Evolutionary conservation across 2,329 filamentous ascomycete genomes (phyloP), one percentile per base, ranked within the genome.

Genomic region (Lachnellula cervina): DNA sequence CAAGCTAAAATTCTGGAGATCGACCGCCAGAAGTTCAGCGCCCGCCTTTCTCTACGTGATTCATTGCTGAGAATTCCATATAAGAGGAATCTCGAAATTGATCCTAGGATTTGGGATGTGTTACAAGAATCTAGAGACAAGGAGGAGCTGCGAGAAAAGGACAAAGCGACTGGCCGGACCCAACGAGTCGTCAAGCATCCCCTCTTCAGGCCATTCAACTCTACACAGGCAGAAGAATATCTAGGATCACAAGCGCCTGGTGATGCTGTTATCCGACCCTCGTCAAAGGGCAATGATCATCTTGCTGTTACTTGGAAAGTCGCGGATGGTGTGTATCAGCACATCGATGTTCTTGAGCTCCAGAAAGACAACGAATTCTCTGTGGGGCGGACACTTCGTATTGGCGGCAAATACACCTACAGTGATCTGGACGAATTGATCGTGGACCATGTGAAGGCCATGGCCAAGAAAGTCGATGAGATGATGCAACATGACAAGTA

Each of bases 261-360:
- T 49, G 94, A 97, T 71, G 88, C 95, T 54, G 90, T 99, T 58
- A 97, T 99, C 68, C 87, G 94, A 45, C 93, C 94, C 3, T 97
- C 91, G 0, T 96, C 91, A 28, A 96, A 96, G 72, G 94, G 94
- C 45, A 88, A 90, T 56, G 94, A 99, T 71, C 94, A 99, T 75
- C 79, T 99, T 54, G 91, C 93, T 7, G 85, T 99, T 47, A 99
- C 94, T 0, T 99, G 94, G 94, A 99, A 99, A 77, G 92, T 99
- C 14, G 88, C 90, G 1, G 91, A 97, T 70, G 88, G 88, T 57
- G 86, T 97, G n/a, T 99, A 92, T 71, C 92, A 99, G 73, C 94
- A 99, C 72, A 90, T 99, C 61, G 94, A 99, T 72, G 93, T 99
- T 35, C 80, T 99, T 40, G 94, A 99, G 74, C 80, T 99, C 68